These are phyloP conservation scores for Plasmodium relictum DNA, from an alignment of 169 alveolate species.

Conservation along the genomic window DNA sequence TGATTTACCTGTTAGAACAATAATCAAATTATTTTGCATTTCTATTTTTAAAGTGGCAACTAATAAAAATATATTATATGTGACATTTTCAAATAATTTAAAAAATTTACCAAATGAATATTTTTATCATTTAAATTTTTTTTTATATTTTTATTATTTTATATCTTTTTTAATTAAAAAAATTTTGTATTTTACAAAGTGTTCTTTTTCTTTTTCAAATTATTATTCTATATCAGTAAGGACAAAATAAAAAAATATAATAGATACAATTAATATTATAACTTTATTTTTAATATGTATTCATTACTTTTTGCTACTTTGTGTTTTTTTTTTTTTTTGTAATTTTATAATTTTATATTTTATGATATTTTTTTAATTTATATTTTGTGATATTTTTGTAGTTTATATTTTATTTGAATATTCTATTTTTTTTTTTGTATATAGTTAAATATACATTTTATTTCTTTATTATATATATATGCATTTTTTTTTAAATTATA, in stretches of 20 bases:
- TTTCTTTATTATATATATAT: too few relatives aligned
- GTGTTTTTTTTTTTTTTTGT: too few relatives aligned
- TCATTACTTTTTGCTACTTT: too few relatives aligned
- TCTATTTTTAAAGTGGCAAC: conserved; percentile 32
- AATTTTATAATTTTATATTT: too few relatives aligned
- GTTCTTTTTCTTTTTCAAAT: conserved; percentile 15
- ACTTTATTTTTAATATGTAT: too few relatives aligned
- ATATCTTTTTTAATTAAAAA: conserved; percentile 15
- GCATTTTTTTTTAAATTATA: too few relatives aligned
- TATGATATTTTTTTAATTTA: neutral
- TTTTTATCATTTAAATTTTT: conserved; percentile 27
- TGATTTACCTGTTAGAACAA: conserved; percentile 16
- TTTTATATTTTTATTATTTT: conserved; percentile 38
- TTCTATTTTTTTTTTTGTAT: neutral
- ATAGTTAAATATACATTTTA: neutral
- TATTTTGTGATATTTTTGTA: neutral
- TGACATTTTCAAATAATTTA: conserved; percentile 4
- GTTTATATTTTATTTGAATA: neutral
- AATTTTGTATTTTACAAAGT: neutral
- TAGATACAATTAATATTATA: too few relatives aligned
- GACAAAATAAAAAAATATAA: neutral
- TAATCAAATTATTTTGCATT: conserved; percentile 25
- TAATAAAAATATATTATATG: conserved; percentile 38
- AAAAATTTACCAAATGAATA: neutral
- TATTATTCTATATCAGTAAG: conserved; percentile 50